Conservation (phyloP, 1,139 yeast species). For the Scheffersomyces segobiensis region DNA sequence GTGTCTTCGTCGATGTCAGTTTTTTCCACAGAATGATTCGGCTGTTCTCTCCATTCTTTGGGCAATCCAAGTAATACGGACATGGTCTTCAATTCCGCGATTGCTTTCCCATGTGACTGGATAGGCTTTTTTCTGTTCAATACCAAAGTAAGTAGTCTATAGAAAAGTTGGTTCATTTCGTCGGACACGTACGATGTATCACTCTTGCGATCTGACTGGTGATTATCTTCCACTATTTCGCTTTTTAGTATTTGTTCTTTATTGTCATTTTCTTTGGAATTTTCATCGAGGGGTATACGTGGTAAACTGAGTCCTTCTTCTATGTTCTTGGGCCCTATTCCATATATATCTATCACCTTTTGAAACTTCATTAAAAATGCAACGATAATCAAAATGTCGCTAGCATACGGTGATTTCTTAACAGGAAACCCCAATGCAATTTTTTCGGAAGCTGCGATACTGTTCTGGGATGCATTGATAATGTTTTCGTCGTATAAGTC, state of each 20-base stretch:
- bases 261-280: neutral
- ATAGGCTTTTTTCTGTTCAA: slow-evolving; percentile 44
- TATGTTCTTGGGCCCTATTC: slow-evolving; percentile 49
- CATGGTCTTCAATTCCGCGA: slow-evolving; percentile 42
- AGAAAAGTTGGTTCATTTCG: slow-evolving; percentile 37
- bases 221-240: neutral
- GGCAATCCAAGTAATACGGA: slow-evolving; percentile 22
- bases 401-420: slow-evolving; percentile 39
- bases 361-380: slow-evolving; percentile 47
- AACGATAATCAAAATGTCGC: slow-evolving; percentile 43
- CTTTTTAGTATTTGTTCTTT: neutral
- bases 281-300: neutral
- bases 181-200: slow-evolving; percentile 23
- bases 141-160: slow-evolving; percentile 35
- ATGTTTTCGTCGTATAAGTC: slow-evolving; percentile 42
- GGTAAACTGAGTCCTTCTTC: slow-evolving; percentile 50
- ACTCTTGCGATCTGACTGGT: neutral
- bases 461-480: slow-evolving; percentile 21
- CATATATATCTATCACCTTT: slow-evolving; percentile 25
- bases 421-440: slow-evolving; percentile 35
- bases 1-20: slow-evolving; percentile 15
- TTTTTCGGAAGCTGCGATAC: slow-evolving; percentile 11
- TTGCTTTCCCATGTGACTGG: slow-evolving; percentile 31
- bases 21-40: slow-evolving; percentile 11
- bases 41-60: slow-evolving; percentile 15